Evolutionary conservation across 306 rosid genomes (phyloP).

Genomic region (Malus asiatica): DNA sequence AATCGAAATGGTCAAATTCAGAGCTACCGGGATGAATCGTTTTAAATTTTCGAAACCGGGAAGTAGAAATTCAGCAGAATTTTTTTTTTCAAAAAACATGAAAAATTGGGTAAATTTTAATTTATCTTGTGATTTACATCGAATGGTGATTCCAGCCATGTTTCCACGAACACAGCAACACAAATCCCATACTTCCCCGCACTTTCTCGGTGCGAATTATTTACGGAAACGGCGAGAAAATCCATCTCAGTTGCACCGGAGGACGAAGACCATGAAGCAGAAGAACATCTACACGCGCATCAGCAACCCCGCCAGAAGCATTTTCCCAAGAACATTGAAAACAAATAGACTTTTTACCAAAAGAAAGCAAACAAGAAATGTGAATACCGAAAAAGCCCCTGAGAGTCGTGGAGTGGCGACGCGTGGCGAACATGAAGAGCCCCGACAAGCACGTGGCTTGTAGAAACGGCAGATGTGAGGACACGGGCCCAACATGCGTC

Average conservation of each 20-base stretch:
- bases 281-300: not conserved
- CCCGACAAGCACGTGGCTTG: constrained; percentile 24
- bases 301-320: not conserved
- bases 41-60: not conserved
- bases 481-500: constrained; percentile 22
- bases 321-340: not conserved
- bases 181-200: constrained; percentile 16
- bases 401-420: not conserved
- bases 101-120: not conserved
- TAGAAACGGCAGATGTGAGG: constrained; percentile 4
- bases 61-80: not conserved
- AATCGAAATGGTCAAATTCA: not conserved
- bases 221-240: not conserved
- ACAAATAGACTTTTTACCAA: not conserved
- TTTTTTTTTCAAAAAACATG: not conserved
- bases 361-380: no score
- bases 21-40: not conserved
- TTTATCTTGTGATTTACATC: not conserved
- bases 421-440: constrained; percentile 25
- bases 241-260: not conserved
- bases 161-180: not conserved
- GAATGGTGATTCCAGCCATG: constrained; percentile 1
- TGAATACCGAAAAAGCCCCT: constrained; percentile 21
- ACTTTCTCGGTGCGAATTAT: constrained; percentile 4
- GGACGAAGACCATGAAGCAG: not conserved